A percentile compares a stretch with the other conserved stretches of the same genome.
Evolutionary conservation across 1,284 basidiomycete species (phyloP).

Genomic region (Marasmius oreades): DNA sequence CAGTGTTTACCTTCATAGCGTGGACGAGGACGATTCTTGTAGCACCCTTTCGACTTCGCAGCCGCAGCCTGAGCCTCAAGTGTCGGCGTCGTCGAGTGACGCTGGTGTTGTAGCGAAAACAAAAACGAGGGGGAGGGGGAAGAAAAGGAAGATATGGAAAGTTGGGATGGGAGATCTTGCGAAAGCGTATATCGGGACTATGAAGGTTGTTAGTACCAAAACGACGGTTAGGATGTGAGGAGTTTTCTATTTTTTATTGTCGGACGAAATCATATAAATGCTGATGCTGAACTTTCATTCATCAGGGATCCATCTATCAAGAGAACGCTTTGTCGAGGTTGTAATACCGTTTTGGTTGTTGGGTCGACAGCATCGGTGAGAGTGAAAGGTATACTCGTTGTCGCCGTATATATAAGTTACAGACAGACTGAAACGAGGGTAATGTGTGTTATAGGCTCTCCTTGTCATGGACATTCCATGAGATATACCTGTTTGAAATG

Average conservation of each 20-base stretch:
- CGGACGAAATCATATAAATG: constrained; percentile 6
- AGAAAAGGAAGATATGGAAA: constrained; percentile 22
- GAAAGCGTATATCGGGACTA: constrained; percentile 57
- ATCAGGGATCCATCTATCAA: constrained; percentile 76
- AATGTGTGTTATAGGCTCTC: constrained; percentile 39
- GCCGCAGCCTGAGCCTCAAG: no score
- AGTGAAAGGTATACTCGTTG: constrained; percentile 61
- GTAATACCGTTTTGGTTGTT: constrained; percentile 61
- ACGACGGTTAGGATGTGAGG: constrained; percentile 72
- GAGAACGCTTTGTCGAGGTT: constrained; percentile 69
- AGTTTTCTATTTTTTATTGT: constrained; percentile 15
- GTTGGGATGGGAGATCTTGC: constrained; percentile 42
- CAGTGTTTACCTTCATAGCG: constrained; percentile 56
- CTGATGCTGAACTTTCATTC: background rate
- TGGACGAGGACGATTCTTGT: constrained; percentile 23
- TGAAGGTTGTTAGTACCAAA: constrained; percentile 69
- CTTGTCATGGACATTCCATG: constrained; percentile 49
- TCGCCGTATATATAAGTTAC: constrained; percentile 7
- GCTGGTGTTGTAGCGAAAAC: background rate
- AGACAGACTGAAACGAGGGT: background rate
- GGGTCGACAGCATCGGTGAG: constrained; percentile 64
- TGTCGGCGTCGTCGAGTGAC: no score
- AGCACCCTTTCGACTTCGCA: constrained; percentile 3
- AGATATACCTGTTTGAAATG: constrained; percentile 57
- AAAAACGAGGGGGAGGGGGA: constrained; percentile 22